Evolutionary conservation across 345 rosid species (phyloP), one percentile per base, ranked within the genome.

Genomic region (Punica granatum): DNA sequence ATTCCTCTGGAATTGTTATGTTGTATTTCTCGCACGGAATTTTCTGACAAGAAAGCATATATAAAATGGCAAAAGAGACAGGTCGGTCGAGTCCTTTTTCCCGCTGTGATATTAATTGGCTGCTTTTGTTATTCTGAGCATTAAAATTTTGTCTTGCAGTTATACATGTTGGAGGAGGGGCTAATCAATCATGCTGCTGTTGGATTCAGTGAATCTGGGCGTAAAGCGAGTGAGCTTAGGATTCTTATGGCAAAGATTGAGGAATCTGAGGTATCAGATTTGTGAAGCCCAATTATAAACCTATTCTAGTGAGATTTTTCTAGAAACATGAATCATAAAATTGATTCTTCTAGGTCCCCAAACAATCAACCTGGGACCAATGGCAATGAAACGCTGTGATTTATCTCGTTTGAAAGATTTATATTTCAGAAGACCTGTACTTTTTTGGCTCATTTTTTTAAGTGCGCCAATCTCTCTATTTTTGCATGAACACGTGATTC

Each of bases 51-150:
- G 81, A 91, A 91, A 82, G 85, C 97, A 49, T 94, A 85, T 73
- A 84, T 94, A 75, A 89, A 88, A 69, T 94, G 99, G 97, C 99
- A 94, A 82, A 94, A 88, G 79, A 91, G 99, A 90, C 99, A 91
- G 97, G 99, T 89, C 81, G 78, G 79, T 75, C 69, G 71, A 77
- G 59, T 70, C 41, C 51, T 67, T 33, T 71, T 10, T 72, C 60
- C 74, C 43, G 28, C 64, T 53, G 28, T 68, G 19, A 26, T 49
- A 63, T 21, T 68, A 36, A 14, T 54, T 39, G 65, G 30, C 33
- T 56, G 60, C 30, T 56, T 56, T 4, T 56, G 18, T 26, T 15
- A 19, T 49, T 23, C 19, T 66, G 23, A 44, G 44, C 46, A 32
- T 72, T 63, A 67, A 31, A 46, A 71, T 35, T 42, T 65, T 69